Percentiles rank a stretch among this genome's conserved stretches.
phyloP scores from a whole-genome alignment of 1,284 basidiomycete genomes.

The Macrocystidia cucumis region DNA sequence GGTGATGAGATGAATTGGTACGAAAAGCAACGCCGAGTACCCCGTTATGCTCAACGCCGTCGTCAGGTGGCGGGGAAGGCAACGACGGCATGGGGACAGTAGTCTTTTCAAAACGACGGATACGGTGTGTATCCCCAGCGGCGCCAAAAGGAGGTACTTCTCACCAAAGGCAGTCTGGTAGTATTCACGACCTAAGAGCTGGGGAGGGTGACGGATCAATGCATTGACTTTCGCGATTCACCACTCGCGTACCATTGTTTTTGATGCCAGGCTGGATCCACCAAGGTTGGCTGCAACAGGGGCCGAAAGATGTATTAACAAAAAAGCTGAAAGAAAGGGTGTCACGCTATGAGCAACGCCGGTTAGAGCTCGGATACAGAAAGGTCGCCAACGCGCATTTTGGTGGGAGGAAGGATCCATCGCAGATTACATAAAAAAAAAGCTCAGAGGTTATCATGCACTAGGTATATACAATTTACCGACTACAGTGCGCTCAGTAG shows the following conservation, averaged over 20 bases:
- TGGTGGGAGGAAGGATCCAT: no score
- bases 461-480: no score
- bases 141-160: conserved; percentile 51
- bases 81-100: conserved; percentile 24
- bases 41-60: conserved; percentile 47
- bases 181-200: conserved; percentile 73
- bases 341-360: conserved; percentile 42
- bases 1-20: conserved; percentile 56
- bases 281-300: conserved; percentile 61
- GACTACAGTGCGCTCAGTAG: no score
- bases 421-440: no score
- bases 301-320: conserved; percentile 62
- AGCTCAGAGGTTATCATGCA: no score
- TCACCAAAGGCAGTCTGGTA: conserved; percentile 66
- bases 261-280: conserved; percentile 55
- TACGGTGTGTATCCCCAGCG: conserved; percentile 49
- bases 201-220: conserved; percentile 4
- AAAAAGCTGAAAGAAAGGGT: conserved; percentile 57
- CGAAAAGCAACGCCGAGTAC: conserved; percentile 42
- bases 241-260: conserved; percentile 51
- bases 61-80: conserved; percentile 28
- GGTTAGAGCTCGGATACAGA: neutral
- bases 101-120: conserved; percentile 51
- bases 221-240: conserved; percentile 1
- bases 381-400: neutral